These are phyloP conservation scores for Penicillium coffeae DNA, from an alignment of 495 filamentous ascomycete species.

Conservation along the genomic window DNA sequence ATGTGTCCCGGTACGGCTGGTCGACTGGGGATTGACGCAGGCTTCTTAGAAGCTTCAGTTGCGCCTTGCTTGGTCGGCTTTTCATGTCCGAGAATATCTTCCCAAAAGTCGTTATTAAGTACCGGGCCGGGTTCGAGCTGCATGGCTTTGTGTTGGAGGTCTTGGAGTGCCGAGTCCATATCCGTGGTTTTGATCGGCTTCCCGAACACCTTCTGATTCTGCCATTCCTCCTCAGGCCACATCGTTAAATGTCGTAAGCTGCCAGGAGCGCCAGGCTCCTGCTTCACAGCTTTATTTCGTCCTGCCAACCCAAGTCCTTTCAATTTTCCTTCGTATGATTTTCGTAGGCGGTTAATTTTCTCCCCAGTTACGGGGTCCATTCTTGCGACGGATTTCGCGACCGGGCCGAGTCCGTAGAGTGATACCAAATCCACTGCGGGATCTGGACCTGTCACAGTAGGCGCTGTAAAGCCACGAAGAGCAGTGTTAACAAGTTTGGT, in stretches of 20 bases:
- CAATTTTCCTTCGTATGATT: slow-evolving; percentile 70
- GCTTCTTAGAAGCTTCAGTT: slow-evolving; percentile 36
- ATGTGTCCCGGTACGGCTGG: slow-evolving; percentile 28
- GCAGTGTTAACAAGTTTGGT: slow-evolving; percentile 42
- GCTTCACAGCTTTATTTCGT: slow-evolving; percentile 56
- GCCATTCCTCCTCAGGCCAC: slow-evolving; percentile 66
- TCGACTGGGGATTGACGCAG: slow-evolving; percentile 31
- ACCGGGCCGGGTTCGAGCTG: slow-evolving; percentile 54
- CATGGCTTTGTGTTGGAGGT: slow-evolving; percentile 50
- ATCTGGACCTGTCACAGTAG: slow-evolving; percentile 51
- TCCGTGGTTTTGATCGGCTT: slow-evolving; percentile 52
- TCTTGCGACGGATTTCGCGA: slow-evolving; percentile 62
- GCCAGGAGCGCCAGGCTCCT: slow-evolving; percentile 38
- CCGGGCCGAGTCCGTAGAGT: slow-evolving; percentile 55
- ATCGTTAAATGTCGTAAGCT: slow-evolving; percentile 42
- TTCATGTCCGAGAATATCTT: slow-evolving; percentile 56
- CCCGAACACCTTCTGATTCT: slow-evolving; percentile 57
- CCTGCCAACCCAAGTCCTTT: slow-evolving; percentile 60
- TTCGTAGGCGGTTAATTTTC: slow-evolving; percentile 70
- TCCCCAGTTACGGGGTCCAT: slow-evolving; percentile 61
- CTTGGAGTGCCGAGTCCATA: slow-evolving; percentile 40
- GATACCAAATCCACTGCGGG: slow-evolving; percentile 60
- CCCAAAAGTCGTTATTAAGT: slow-evolving; percentile 56
- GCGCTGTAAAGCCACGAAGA: slow-evolving; percentile 35
- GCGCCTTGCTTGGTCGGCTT: slow-evolving; percentile 39